Conservation (phyloP, 179 eudicot species). For the Patellifolia procumbens region DNA sequence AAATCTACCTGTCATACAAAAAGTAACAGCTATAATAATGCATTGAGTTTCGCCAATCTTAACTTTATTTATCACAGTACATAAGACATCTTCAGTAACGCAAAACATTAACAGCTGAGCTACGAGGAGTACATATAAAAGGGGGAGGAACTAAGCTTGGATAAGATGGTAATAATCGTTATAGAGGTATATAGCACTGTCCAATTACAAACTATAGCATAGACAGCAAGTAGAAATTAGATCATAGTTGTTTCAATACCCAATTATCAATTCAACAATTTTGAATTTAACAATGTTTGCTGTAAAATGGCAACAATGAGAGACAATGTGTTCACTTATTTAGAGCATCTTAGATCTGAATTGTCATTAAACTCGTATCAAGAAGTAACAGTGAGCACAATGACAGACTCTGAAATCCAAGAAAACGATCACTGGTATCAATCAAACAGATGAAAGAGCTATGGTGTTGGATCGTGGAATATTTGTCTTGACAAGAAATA, state of each 20-base stretch:
- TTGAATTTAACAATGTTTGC: not conserved
- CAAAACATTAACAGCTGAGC: not conserved
- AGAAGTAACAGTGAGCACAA: not conserved
- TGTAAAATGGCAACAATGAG: not conserved
- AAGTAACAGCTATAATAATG: not conserved
- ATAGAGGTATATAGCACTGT: not conserved
- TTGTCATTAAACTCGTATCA: too few species aligned
- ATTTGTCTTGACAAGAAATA: too few species aligned
- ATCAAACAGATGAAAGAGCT: too few species aligned
- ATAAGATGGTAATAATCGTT: too few species aligned
- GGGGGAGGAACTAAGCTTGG: not conserved
- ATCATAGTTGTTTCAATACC: not conserved
- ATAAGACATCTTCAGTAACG: not conserved
- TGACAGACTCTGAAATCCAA: not conserved
- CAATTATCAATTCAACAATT: not conserved
- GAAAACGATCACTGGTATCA: not conserved
- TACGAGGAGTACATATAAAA: not conserved
- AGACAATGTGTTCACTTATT: not conserved
- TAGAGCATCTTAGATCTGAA: not conserved
- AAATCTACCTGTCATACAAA: conserved; percentile 10
- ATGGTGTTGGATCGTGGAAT: too few species aligned
- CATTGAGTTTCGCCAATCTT: not conserved
- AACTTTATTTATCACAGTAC: not conserved
- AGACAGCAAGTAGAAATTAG: not conserved
- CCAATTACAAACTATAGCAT: not conserved